Evolutionary conservation across 2,329 filamentous ascomycete species (phyloP), one percentile per base, ranked within the genome.

Genomic region (Tolypocladium endophyticum): DNA sequence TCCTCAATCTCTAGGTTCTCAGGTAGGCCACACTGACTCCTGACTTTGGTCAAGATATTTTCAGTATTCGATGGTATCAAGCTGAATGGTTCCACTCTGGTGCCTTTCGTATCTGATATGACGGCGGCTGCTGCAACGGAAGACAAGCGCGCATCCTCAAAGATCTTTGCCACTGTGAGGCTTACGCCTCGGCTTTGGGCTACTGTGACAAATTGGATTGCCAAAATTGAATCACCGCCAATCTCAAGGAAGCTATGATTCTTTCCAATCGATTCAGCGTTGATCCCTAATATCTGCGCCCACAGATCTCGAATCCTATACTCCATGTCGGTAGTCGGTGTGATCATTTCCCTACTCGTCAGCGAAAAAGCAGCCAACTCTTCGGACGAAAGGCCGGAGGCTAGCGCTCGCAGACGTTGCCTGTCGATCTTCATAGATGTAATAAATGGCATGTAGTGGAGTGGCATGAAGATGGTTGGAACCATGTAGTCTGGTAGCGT

Each of bases 271-370:
- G 3, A 8, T 9, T 5, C 58, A n/a, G 12, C 35, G 1, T 39
- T 67, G 61, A 1, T 78, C 67, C 1, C 63, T 66, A 25, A 81
- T 67, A 79, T 72, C 4, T 71, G 68, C 25, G 59, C 53, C 73
- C 60, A 61, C 4, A 61, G 43, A 3, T 4, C 39, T 41, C 39
- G 39, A 7, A 41, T 16, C 39, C 4, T n/a, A 18, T 20, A 41
- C 20, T 41, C 39, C 16, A 18, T 18, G 14, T 41, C 39, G 12
- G 39, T 41, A 7, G 39, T 41, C 3, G 39, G 39, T n/a, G 14
- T 8, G 6, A n/a, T 41, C 16, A 20, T 20, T 18, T 41, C 16
- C 5, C 14, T 20, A 7, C 20, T 20, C 4, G 16, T 6, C 18
- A 41, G 4, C 39, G 39, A 41, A 18, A 18, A 41, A 4, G 6